Base-by-base conservation (phyloP, 129 eudicot species). In the Lactuca sativa region DNA sequence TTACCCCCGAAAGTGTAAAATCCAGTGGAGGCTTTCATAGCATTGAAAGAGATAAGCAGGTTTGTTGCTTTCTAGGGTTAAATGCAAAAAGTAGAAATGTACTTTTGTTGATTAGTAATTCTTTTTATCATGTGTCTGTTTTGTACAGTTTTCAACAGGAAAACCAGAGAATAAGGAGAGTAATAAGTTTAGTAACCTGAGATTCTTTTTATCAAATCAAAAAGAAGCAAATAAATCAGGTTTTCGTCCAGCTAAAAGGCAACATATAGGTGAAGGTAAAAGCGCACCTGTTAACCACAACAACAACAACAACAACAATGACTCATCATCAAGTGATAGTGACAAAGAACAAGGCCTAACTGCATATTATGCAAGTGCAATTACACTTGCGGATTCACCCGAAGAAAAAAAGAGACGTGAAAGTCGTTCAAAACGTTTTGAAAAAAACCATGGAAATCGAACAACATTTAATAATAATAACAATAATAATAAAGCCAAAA, bases 341-440 rank as follows among this genome's bases (percentile, higher is more conserved):
- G 98, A 92, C 63, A 83, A 88, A 71, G 98, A 89, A 69, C 88
- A 82, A 74, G 76, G 69, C 74, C 62, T 86, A 53, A 85, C 95
- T 11, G 80, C 96, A 56, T 86, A 89, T 74, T 81, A 85, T 21
- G 71, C 95, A 9, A 74, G 90, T 63, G 92, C 95, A 11, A 77
- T 79, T 32, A 72, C 96, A 69, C 88, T 89, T 67, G 83, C 90
- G 3, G 84, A 89, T 76, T 59, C 92, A 55, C 98, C 95, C 1
- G 98, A 89, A 67, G 98, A 93, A 71, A 79, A 76, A 71, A 87
- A 78, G 82, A 93, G 88, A 76, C 95, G 98, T 44, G 95, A 93
- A 80, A 89, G 71, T 74, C 91, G 98, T 15, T 89, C 98, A 54
- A 93, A 85, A 70, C 96, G 98, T 73, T 93, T 93, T 81, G 96